phyloP scores from a whole-genome alignment of 768 basidiomycete species.

The Phlegmacium glaucopus region DNA sequence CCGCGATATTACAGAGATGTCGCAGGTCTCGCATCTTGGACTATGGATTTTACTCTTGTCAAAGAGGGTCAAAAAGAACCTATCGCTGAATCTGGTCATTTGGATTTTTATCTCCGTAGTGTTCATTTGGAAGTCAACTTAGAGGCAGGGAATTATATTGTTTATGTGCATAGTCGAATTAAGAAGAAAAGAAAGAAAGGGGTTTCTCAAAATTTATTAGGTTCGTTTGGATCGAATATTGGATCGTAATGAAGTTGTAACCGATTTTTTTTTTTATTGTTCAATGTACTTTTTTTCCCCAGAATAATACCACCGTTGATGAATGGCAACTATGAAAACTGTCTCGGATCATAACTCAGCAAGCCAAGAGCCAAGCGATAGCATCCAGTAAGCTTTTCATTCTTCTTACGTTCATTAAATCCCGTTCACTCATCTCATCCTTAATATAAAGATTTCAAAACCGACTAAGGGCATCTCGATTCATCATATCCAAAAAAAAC shows the following conservation, averaged over 20 bases:
- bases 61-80: conserved; percentile 41
- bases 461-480: conserved; percentile 22
- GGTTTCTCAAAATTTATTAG: too few species aligned
- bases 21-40: conserved; percentile 40
- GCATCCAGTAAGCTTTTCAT: conserved; percentile 46
- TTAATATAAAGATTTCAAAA: conserved; percentile 24
- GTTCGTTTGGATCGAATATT: conserved; percentile 31
- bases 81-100: conserved; percentile 32
- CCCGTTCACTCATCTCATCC: background rate
- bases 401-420: background rate
- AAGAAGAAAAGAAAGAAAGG: too few species aligned
- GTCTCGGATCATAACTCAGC: conserved; percentile 38
- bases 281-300: background rate
- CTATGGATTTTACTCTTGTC: conserved; percentile 48
- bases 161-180: conserved; percentile 39
- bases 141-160: conserved; percentile 41
- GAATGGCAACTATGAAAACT: conserved; percentile 37
- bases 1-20: conserved; percentile 47
- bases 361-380: conserved; percentile 44
- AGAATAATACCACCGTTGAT: conserved; percentile 20
- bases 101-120: conserved; percentile 36
- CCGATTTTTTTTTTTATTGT: too few species aligned
- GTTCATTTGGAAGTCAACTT: conserved; percentile 40
- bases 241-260: conserved; percentile 15
- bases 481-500: too few species aligned